Base-by-base conservation (phyloP, 805 yeast genomes). In the Myxozyma neglecta region DNA sequence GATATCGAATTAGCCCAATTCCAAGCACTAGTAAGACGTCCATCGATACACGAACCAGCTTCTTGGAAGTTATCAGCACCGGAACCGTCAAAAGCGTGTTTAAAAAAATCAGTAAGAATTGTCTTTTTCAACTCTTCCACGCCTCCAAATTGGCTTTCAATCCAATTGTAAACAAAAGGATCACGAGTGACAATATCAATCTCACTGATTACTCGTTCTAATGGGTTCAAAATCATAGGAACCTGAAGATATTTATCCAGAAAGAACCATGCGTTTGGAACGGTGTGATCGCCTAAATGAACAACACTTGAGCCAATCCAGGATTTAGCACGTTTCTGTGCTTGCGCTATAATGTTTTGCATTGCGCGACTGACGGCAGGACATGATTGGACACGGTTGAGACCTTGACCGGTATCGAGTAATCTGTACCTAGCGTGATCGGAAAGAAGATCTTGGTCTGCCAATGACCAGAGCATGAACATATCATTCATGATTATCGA, bases 281-380 rank as follows among this genome's bases (percentile, higher is more conserved):
- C 96, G 1, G 92, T 88, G 68, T 85, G 87, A 72, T 88, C 96
- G 45, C 94, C 96, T 16, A 89, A 70, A 73, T 88, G 96, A 29
- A 88, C 88, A 24, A 87, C 93, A 14, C 88, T 83, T 5, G 90
- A 85, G 1, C 96, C 96, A 39, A 88, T 86, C 93, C 94, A 88
- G 1, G 81, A 75, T 16, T 72, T 74, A 24, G 88, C 83, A 53
- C 79, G 78, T 36, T 76, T 72, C 70, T 88, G 89, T 49, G 88
- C 88, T 60, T 85, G 85, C n/a, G 79, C 73, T 53, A 88, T 77
- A 61, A 89, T 83, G 61, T 79, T 80, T 67, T 86, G 86, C 92
- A 89, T 89, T 57, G 85, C 85, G 57, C 87, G 80, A 72, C 84
- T 80, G 36, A 88, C 80, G 9, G 80, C 75, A 1, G 94, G 94